phyloP scores from a whole-genome alignment of 2,329 filamentous ascomycete species.

The Onygena corvina region DNA sequence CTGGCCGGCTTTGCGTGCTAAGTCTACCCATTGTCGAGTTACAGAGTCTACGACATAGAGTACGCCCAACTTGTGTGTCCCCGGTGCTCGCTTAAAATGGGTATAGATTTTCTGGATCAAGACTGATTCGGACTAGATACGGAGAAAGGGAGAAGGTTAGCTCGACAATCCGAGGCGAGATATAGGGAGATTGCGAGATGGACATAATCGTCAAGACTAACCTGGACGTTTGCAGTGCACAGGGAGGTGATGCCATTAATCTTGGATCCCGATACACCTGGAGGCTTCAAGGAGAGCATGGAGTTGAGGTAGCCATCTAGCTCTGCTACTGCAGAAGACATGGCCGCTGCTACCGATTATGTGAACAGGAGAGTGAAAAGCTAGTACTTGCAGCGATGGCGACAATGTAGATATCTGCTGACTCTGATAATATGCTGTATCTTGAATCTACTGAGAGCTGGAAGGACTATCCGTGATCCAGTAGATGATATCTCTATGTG shows the following conservation, averaged over 20 bases:
- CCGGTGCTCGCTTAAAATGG: conserved; percentile 88
- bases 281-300: conserved; percentile 81
- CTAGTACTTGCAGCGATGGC: conserved; percentile 7
- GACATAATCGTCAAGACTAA: conserved; percentile 38
- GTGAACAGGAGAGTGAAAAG: conserved; percentile 4
- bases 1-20: conserved; percentile 77
- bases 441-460: conserved; percentile 8
- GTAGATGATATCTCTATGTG: conserved; percentile 5
- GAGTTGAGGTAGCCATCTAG: conserved; percentile 81
- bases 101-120: conserved; percentile 94
- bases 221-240: conserved; percentile 82
- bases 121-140: conserved; percentile 70
- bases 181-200: conserved; percentile 6
- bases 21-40: conserved; percentile 96
- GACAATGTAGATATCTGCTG: not conserved
- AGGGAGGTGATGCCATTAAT: conserved; percentile 77
- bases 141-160: conserved; percentile 19
- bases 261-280: conserved; percentile 85
- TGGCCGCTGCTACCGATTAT: conserved; percentile 29
- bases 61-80: conserved; percentile 94
- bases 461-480: conserved; percentile 6
- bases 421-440: not conserved
- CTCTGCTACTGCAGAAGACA: conserved; percentile 79
- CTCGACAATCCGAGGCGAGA: not conserved
- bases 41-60: conserved; percentile 99